Conservation (phyloP, 306 rosid species). For the Purshia tridentata region DNA sequence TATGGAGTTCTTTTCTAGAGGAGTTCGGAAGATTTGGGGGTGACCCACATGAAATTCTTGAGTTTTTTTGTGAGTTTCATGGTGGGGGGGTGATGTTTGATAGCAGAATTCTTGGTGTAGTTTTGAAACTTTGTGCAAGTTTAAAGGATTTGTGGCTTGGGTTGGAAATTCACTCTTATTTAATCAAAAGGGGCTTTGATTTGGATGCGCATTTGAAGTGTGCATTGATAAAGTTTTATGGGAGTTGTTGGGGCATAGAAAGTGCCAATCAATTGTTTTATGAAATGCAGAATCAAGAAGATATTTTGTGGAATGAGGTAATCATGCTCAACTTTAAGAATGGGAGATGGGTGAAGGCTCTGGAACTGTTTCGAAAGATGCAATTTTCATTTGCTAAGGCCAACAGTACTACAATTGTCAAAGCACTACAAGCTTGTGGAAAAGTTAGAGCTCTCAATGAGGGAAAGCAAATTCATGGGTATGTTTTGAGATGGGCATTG, state of each 20-base stretch:
- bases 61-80: conserved; percentile 43
- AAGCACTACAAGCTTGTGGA: conserved; percentile 67
- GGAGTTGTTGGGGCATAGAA: conserved; percentile 50
- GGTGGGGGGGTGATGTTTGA: conserved; percentile 43
- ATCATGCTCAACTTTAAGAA: conserved; percentile 55
- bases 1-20: conserved; percentile 50
- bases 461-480: conserved; percentile 79
- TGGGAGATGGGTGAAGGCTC: conserved; percentile 48
- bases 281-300: conserved; percentile 47
- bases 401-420: conserved; percentile 42
- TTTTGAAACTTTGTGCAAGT: conserved; percentile 49
- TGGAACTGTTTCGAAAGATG: conserved; percentile 48
- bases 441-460: conserved; percentile 57
- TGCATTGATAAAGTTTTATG: conserved; percentile 59
- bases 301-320: conserved; percentile 60
- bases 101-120: conserved; percentile 44
- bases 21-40: conserved; percentile 54
- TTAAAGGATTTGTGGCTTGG: conserved; percentile 48
- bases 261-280: conserved; percentile 48
- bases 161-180: conserved; percentile 51
- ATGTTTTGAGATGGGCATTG: conserved; percentile 46
- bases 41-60: conserved; percentile 40
- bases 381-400: conserved; percentile 42
- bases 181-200: conserved; percentile 55
- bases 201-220: conserved; percentile 52